Base-by-base conservation (phyloP, 805 yeast genomes). In the Yarrowia alimentaria region DNA sequence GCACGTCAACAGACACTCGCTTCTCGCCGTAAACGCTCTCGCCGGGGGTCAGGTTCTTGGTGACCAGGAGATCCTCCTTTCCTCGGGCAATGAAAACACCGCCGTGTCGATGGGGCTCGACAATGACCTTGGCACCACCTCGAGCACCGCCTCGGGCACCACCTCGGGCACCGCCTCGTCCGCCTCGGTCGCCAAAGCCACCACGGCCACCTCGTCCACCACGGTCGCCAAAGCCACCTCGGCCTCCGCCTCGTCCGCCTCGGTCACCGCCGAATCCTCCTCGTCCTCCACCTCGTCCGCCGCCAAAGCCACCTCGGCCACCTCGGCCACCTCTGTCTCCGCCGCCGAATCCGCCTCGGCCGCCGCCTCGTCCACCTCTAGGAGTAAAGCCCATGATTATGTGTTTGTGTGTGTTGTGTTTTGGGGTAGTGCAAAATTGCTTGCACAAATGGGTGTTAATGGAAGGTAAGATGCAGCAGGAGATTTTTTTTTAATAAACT, bases 71-170 rank as follows among this genome's bases (percentile, higher is more conserved):
- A 80, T 93, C 99, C 77, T 93, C 99, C 74, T 93, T 93, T 72
- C 99, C 99, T 77, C 98, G 88, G 70, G 98, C 99, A 72, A 93
- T 91, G 82, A 81, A 93, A 60, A 93, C 96, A 81, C 73, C 99
- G 51, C 90, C 95, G 69, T 93, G 98, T 76, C 96, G 85, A 74
- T 93, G 99, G 63, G 98, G 97, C 76, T 93, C 99, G 22, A 43
- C 50, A 65, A 91, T 87, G 61, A 91, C 98, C 77, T 85, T 93
- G 64, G 96, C 95, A 45, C 86, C 62, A 47, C 83, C 83, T 57
- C 85, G 79, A 55, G 77, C 64, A 48, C 73, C 68, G 40, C 78
- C 73, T 50, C 73, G 64, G 28, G 69, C 63, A 48, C 70, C 68
- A 47, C 69, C 64, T 25, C 64, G 55, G 32, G 60, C 58, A 22